Conservation (phyloP, 2,329 filamentous ascomycete genomes). For the Ceratocystis destructans region DNA sequence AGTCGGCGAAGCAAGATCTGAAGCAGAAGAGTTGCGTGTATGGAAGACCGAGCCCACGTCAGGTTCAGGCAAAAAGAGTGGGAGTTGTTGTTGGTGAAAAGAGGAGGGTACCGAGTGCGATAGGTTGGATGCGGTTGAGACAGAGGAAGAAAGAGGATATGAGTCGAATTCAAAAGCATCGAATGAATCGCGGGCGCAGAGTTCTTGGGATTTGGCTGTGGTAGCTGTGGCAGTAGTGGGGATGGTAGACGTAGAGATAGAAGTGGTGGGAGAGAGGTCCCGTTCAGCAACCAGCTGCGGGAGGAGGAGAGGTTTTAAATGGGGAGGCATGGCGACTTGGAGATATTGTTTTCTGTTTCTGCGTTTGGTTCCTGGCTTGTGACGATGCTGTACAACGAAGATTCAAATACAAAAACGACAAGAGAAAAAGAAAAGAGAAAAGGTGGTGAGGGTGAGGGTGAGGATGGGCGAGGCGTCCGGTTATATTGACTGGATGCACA, state of each 20-base stretch:
- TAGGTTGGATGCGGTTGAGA: neutral
- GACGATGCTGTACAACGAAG: slow-evolving; percentile 6
- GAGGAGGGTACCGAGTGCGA: slow-evolving; percentile 14
- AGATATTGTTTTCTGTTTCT: neutral
- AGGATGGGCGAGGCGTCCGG: slow-evolving; percentile 11
- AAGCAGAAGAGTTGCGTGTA: slow-evolving; percentile 43
- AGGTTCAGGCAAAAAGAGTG: slow-evolving; percentile 22
- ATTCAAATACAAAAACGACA: neutral
- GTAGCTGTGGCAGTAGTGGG: neutral
- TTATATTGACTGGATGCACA: slow-evolving; percentile 10
- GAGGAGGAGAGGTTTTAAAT: slow-evolving; percentile 40
- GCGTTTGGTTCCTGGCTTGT: slow-evolving; percentile 2
- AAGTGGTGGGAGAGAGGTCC: slow-evolving; percentile 21
- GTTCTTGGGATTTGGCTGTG: slow-evolving; percentile 13
- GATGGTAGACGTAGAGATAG: neutral
- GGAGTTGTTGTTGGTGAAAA: slow-evolving; percentile 8
- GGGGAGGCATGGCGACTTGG: slow-evolving; percentile 31
- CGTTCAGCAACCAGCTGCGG: slow-evolving; percentile 41
- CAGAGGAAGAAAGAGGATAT: slow-evolving; percentile 11
- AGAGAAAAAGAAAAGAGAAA: neutral
- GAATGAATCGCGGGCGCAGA: slow-evolving; percentile 17
- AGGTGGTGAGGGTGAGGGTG: neutral
- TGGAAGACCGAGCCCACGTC: slow-evolving; percentile 32
- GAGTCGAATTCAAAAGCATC: slow-evolving; percentile 18
- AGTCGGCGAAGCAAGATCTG: slow-evolving; percentile 54